Conservation (phyloP, 2,329 filamentous ascomycete species). For the Chaetomiaceae sp. region DNA sequence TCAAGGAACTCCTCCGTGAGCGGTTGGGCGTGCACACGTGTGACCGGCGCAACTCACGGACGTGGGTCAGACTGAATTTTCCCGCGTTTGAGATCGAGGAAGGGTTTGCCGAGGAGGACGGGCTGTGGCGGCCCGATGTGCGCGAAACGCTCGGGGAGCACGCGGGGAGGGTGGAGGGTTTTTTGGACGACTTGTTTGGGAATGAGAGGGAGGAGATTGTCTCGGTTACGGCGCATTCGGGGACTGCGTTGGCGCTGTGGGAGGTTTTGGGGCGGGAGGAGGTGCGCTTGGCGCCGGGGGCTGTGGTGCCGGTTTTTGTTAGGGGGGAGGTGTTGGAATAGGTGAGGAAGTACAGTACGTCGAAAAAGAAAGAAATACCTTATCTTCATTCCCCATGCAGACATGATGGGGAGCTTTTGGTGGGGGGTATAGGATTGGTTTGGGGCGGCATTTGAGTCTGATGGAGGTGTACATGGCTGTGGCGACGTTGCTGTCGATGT, state of each 20-base stretch:
- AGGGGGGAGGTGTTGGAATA: neutral
- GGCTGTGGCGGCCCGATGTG: conserved; percentile 43
- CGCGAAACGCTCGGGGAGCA: conserved; percentile 47
- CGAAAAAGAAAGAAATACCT: too few relatives aligned
- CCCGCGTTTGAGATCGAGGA: conserved; percentile 49
- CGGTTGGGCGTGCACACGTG: conserved; percentile 58
- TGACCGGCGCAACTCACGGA: conserved; percentile 47
- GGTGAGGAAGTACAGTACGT: too few relatives aligned
- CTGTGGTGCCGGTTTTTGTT: neutral
- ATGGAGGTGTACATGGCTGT: conserved; percentile 35
- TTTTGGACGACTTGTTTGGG: conserved; percentile 17
- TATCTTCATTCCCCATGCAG: too few relatives aligned
- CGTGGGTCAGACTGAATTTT: conserved; percentile 45
- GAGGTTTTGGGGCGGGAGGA: neutral
- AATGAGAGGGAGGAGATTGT: conserved; percentile 18
- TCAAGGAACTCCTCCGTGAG: conserved; percentile 58
- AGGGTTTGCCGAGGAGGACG: conserved; percentile 51
- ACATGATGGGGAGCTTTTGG: too few relatives aligned
- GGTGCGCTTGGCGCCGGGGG: neutral
- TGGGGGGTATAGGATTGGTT: conserved; percentile 36
- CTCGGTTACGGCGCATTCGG: conserved; percentile 17
- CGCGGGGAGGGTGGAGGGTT: conserved; percentile 15
- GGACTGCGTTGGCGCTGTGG: conserved; percentile 11
- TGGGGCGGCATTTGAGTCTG: conserved; percentile 34
- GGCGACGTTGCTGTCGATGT: conserved; percentile 41